These are phyloP conservation scores for Penicillium sp. DNA, from an alignment of 2,329 filamentous ascomycete genomes.

Conservation along the genomic window DNA sequence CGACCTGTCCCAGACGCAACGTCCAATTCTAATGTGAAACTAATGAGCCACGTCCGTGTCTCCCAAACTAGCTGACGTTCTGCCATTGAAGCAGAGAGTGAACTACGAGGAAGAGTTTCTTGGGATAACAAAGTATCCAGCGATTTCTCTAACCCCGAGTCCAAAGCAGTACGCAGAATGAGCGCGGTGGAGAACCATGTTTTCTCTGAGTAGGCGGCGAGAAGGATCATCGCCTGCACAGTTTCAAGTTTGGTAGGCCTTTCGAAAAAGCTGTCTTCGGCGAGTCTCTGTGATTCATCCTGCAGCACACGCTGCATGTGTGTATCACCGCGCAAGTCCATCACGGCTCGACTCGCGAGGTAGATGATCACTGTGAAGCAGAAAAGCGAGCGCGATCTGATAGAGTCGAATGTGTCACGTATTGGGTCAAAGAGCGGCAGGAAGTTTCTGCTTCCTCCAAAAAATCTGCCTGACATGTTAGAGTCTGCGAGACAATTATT, in stretches of 20 bases:
- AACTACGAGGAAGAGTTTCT: slow-evolving; percentile 38
- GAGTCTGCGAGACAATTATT: no score
- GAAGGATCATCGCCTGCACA: slow-evolving; percentile 42
- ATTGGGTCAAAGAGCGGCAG: slow-evolving; percentile 41
- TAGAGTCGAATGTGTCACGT: slow-evolving; percentile 42
- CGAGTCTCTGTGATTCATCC: slow-evolving; percentile 41
- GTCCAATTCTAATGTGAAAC: slow-evolving; percentile 40
- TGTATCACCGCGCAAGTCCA: slow-evolving; percentile 36
- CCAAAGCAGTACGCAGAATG: slow-evolving; percentile 41
- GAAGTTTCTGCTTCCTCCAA: slow-evolving; percentile 40
- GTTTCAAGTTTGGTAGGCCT: slow-evolving; percentile 43
- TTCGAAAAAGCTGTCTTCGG: slow-evolving; percentile 44
- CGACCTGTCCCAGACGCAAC: slow-evolving; percentile 42
- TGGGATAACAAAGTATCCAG: slow-evolving; percentile 39
- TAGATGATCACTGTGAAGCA: slow-evolving; percentile 44
- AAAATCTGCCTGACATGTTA: slow-evolving; percentile 30
- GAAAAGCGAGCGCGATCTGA: slow-evolving; percentile 41
- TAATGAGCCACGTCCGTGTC: slow-evolving; percentile 42
- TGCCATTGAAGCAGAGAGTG: slow-evolving; percentile 38
- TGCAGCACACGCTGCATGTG: slow-evolving; percentile 42
- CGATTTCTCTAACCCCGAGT: slow-evolving; percentile 42
- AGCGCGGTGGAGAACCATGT: slow-evolving; percentile 44
- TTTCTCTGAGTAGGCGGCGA: slow-evolving; percentile 43
- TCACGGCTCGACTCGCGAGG: slow-evolving; percentile 39
- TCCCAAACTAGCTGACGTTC: slow-evolving; percentile 42